phyloP scores from a whole-genome alignment of 78 protist genomes.

The Capsaspora owczarzaki region DNA sequence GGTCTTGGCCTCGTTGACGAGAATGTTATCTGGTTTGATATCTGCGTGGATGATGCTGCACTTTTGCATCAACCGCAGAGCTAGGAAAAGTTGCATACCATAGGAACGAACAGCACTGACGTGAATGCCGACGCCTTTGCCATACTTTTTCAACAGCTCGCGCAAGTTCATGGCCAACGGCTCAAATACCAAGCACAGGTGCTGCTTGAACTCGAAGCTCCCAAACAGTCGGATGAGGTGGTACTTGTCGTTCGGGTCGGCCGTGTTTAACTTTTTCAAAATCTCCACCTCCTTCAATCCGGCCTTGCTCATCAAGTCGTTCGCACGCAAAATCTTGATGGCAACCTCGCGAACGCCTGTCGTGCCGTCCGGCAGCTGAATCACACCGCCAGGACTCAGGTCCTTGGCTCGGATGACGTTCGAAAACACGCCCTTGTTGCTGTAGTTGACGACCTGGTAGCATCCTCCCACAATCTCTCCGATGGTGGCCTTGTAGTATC shows the following conservation, averaged over 20 bases:
- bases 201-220: slow-evolving; percentile 54
- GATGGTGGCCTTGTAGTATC: slow-evolving; percentile 56
- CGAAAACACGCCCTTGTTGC: slow-evolving; percentile 80
- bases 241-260: slow-evolving; percentile 30
- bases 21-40: slow-evolving; percentile 75
- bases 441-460: slow-evolving; percentile 33
- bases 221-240: slow-evolving; percentile 62
- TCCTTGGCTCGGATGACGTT: slow-evolving; percentile 77
- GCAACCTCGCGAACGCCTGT: slow-evolving; percentile 78
- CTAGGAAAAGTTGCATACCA: slow-evolving; percentile 64
- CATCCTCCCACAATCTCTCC: slow-evolving; percentile 69
- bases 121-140: slow-evolving; percentile 60
- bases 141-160: slow-evolving; percentile 60
- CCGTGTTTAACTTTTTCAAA: slow-evolving; percentile 31
- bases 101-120: slow-evolving; percentile 68
- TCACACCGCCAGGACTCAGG: too few species aligned
- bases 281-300: slow-evolving; percentile 65
- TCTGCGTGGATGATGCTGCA: slow-evolving; percentile 71
- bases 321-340: slow-evolving; percentile 72
- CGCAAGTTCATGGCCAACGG: slow-evolving; percentile 71
- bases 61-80: slow-evolving; percentile 52
- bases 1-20: slow-evolving; percentile 37
- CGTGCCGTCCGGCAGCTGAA: slow-evolving; percentile 13
- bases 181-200: slow-evolving; percentile 84
- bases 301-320: slow-evolving; percentile 46